A percentile compares a stretch with the other conserved stretches of the same genome.
Evolutionary conservation across 257 asterid genomes (phyloP).

Genomic region (Penstemon newberryi): DNA sequence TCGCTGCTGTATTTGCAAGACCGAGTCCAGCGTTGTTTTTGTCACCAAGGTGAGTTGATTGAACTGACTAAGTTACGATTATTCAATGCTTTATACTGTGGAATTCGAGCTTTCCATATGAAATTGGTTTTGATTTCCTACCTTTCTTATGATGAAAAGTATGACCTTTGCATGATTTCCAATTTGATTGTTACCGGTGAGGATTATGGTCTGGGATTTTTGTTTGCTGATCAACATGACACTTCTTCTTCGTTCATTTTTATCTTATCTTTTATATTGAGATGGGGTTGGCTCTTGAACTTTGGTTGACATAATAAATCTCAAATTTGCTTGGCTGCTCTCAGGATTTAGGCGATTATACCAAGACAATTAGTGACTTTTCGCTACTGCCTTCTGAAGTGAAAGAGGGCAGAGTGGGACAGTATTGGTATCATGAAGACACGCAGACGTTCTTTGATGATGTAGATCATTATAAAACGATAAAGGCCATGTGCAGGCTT

Average conservation of each 20-base stretch:
- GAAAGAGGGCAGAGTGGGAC: slow-evolving; percentile 76
- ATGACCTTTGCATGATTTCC: background rate
- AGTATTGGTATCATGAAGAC: slow-evolving; percentile 90
- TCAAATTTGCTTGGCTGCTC: background rate
- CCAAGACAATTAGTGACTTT: slow-evolving; percentile 64
- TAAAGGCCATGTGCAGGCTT: slow-evolving; percentile 96
- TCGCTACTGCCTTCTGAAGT: slow-evolving; percentile 59
- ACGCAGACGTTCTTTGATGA: slow-evolving; percentile 92
- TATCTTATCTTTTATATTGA: no score
- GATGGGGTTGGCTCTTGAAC: no score
- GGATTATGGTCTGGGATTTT: background rate
- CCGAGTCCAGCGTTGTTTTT: slow-evolving; percentile 65
- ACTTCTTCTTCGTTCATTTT: no score
- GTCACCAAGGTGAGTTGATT: slow-evolving; percentile 72
- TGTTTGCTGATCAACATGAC: no score
- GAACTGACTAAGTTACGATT: background rate
- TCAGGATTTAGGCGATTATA: slow-evolving; percentile 90
- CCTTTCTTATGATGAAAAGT: background rate
- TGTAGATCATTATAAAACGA: slow-evolving; percentile 88
- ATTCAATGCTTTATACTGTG: no score
- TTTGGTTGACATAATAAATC: background rate
- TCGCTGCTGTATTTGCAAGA: slow-evolving; percentile 94
- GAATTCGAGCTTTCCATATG: no score
- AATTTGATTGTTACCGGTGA: background rate
- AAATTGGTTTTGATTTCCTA: no score